phyloP scores from a whole-genome alignment of 257 asterid species.

The Nicotiana benthamiana region DNA sequence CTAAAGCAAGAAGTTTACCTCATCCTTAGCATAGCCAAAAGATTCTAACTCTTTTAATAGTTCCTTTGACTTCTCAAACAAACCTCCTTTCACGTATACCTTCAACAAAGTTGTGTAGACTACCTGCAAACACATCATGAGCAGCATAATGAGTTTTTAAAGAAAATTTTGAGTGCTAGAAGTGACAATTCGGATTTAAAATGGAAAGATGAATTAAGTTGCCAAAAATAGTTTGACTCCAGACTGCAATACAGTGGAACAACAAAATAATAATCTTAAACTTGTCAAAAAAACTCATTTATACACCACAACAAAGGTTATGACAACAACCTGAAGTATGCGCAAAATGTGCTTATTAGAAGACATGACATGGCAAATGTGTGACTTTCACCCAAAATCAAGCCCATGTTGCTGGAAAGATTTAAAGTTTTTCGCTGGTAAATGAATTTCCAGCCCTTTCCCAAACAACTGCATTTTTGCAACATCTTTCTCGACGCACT shows the following conservation, averaged over 20 bases:
- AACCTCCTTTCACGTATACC: constrained; percentile 72
- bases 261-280: too few species aligned
- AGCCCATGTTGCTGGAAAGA: too few species aligned
- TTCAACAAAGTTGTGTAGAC: constrained; percentile 74
- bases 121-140: constrained; percentile 46
- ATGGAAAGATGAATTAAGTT: neutral
- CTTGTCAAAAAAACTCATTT: too few species aligned
- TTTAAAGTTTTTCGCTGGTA: too few species aligned
- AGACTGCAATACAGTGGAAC: neutral
- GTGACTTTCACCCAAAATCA: too few species aligned
- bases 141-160: neutral
- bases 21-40: constrained; percentile 80
- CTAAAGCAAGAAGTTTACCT: constrained; percentile 34
- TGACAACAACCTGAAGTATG: too few species aligned
- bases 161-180: neutral
- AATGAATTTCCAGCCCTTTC: too few species aligned
- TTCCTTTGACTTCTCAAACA: constrained; percentile 82
- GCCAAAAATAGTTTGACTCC: neutral
- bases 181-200: neutral
- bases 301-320: too few species aligned
- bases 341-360: too few species aligned
- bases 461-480: too few species aligned
- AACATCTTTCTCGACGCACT: too few species aligned
- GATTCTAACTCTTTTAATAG: constrained; percentile 63
- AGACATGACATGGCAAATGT: too few species aligned